Percentiles rank a stretch among this genome's conserved stretches.
phyloP scores from a whole-genome alignment of 2,329 filamentous ascomycete species.

The Aureobasidium sp. region DNA sequence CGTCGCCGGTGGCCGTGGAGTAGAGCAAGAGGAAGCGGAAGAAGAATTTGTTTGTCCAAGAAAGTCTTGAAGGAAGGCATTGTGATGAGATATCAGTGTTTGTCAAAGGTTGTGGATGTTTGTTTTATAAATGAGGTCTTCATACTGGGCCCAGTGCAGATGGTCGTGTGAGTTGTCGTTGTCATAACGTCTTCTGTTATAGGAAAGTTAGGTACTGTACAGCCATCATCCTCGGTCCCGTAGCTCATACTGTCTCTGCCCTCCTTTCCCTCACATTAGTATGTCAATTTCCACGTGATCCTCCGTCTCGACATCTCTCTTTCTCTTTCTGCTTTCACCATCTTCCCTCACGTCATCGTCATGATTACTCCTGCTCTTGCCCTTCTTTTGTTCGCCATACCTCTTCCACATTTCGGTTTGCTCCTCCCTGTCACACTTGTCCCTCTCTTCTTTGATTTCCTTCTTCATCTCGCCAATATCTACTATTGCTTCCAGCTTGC shows the following conservation, averaged over 20 bases:
- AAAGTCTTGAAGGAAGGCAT: neutral
- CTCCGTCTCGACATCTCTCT: neutral
- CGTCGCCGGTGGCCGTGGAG: no score
- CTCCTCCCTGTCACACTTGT: neutral
- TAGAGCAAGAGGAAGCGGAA: no score
- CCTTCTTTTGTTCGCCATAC: neutral
- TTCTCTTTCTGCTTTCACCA: neutral
- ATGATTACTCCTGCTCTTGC: neutral
- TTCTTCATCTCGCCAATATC: slow-evolving; percentile 11
- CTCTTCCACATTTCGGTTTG: neutral
- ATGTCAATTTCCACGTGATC: neutral
- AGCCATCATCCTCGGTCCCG: neutral
- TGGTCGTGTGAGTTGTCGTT: no score
- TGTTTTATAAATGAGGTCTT: no score
- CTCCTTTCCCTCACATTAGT: neutral
- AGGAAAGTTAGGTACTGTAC: neutral
- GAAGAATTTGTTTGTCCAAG: no score
- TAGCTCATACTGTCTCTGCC: neutral
- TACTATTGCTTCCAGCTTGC: neutral
- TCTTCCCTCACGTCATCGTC: neutral
- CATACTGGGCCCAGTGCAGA: no score
- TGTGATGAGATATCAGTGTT: no score
- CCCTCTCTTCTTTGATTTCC: neutral
- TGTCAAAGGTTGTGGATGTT: no score
- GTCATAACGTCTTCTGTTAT: no score